Percentiles rank a stretch among this genome's conserved stretches.
These are phyloP conservation scores for Aphelidium insulamus DNA, from an alignment of 371 early-diverging fungal species.

Conservation along the genomic window DNA sequence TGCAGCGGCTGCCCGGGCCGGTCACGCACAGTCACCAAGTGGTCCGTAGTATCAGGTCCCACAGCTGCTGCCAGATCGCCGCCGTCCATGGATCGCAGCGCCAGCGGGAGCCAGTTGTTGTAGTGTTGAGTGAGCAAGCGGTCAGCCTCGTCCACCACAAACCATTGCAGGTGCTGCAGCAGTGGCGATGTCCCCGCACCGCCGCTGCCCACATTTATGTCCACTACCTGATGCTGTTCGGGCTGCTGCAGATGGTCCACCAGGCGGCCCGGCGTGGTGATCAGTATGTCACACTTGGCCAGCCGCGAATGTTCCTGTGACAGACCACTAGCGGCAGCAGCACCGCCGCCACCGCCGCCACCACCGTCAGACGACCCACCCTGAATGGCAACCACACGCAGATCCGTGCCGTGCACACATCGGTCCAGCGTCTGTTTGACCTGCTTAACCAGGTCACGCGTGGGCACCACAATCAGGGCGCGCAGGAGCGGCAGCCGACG, in stretches of 20 bases:
- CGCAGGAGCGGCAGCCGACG: slow-evolving; percentile 49
- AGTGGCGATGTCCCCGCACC: too few species aligned
- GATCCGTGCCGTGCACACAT: slow-evolving; percentile 41
- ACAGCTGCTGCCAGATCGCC: slow-evolving; percentile 4
- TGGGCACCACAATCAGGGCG: slow-evolving; percentile 72
- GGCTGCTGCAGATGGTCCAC: slow-evolving; percentile 69
- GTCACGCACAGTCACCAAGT: neutral
- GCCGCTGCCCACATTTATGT: too few species aligned
- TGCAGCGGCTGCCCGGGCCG: too few species aligned
- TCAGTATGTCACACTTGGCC: slow-evolving; percentile 67
- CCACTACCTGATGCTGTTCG: too few species aligned
- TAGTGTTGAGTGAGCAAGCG: slow-evolving; percentile 69
- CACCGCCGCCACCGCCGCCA: neutral
- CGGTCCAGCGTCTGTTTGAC: slow-evolving; percentile 60
- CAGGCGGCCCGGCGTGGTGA: slow-evolving; percentile 88
- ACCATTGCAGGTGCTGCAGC: too few species aligned
- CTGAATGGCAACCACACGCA: slow-evolving; percentile 7
- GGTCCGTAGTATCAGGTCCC: slow-evolving; percentile 11
- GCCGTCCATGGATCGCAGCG: slow-evolving; percentile 43
- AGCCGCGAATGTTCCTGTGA: slow-evolving; percentile 22
- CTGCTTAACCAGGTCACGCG: slow-evolving; percentile 67
- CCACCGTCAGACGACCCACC: neutral
- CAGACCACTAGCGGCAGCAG: slow-evolving; percentile 1
- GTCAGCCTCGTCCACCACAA: slow-evolving; percentile 93
- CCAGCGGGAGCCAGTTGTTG: slow-evolving; percentile 76